These are phyloP conservation scores for Cryphonectria radicalis DNA, from an alignment of 2,329 filamentous ascomycete species.

Conservation along the genomic window DNA sequence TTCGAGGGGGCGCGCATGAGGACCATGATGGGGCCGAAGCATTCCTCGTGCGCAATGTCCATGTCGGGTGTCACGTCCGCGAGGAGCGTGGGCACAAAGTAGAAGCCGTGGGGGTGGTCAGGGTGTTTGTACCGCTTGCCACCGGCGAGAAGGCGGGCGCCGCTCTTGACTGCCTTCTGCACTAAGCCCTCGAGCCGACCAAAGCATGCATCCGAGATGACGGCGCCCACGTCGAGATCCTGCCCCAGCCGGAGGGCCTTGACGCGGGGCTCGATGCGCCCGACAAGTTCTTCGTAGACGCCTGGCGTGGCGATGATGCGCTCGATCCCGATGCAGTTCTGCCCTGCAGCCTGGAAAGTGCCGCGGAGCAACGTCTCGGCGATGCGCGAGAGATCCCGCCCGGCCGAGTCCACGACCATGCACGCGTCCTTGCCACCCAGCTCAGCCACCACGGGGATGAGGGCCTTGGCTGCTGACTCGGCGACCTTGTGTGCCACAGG, in stretches of 20 bases:
- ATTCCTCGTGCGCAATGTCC: slow-evolving; percentile 86
- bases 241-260: slow-evolving; percentile 76
- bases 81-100: slow-evolving; percentile 89
- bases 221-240: slow-evolving; percentile 81
- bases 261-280: slow-evolving; percentile 74
- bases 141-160: slow-evolving; percentile 81
- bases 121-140: slow-evolving; percentile 76
- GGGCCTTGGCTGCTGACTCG: slow-evolving; percentile 77
- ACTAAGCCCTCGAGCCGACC: slow-evolving; percentile 76
- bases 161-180: slow-evolving; percentile 73
- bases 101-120: slow-evolving; percentile 77
- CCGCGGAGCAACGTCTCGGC: slow-evolving; percentile 86
- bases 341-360: slow-evolving; percentile 91
- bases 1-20: slow-evolving; percentile 75
- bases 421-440: slow-evolving; percentile 95
- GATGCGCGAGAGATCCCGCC: slow-evolving; percentile 69
- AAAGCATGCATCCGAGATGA: slow-evolving; percentile 82
- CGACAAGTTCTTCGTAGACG: slow-evolving; percentile 76
- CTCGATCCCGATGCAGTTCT: slow-evolving; percentile 98
- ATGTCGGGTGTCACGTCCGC: slow-evolving; percentile 87
- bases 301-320: slow-evolving; percentile 80
- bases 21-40: slow-evolving; percentile 90
- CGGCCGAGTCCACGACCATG: slow-evolving; percentile 81
- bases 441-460: slow-evolving; percentile 90
- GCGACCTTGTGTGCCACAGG: slow-evolving; percentile 88